A percentile compares a stretch with the other conserved stretches of the same genome.
Evolutionary conservation across 2,329 filamentous ascomycete species (phyloP).

Genomic region (Ceratocystis papillata): DNA sequence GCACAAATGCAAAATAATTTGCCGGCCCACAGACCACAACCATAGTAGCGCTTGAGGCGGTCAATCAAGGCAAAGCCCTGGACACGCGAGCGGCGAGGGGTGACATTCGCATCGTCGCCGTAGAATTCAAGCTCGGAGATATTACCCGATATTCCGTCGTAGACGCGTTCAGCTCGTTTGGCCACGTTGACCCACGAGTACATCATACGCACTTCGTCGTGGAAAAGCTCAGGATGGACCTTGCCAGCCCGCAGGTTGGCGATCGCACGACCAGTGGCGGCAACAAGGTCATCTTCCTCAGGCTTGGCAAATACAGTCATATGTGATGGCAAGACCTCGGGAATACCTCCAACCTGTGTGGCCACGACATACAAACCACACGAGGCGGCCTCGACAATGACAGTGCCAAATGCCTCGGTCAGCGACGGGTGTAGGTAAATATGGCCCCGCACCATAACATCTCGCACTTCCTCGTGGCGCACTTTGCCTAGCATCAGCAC

Average conservation of each 20-base stretch:
- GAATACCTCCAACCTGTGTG: conserved; percentile 91
- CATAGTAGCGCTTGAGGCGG: conserved; percentile 89
- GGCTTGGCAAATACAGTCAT: conserved; percentile 98
- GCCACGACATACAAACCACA: conserved; percentile 95
- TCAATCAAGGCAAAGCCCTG: conserved; percentile 91
- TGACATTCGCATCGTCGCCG: conserved; percentile 43
- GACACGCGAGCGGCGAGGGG: conserved; percentile 55
- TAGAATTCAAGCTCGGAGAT: conserved; percentile 82
- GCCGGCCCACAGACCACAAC: conserved; percentile 95
- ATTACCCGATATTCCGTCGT: conserved; percentile 82
- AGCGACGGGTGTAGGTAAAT: conserved; percentile 93
- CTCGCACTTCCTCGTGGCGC: conserved; percentile 88
- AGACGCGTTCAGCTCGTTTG: conserved; percentile 84
- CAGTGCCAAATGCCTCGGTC: conserved; percentile 94
- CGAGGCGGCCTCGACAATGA: conserved; percentile 92
- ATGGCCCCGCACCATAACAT: conserved; percentile 94
- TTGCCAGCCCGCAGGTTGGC: conserved; percentile 72
- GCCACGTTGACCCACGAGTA: conserved; percentile 98
- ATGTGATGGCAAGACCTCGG: conserved; percentile 85
- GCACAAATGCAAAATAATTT: conserved; percentile 95
- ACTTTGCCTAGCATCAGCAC: conserved; percentile 87
- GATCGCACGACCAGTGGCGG: conserved; percentile 81
- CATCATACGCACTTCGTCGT: conserved; percentile 96
- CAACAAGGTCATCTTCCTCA: conserved; percentile 88
- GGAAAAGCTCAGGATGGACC: conserved; percentile 84